These are phyloP conservation scores for Aspergillus sp. DNA, from an alignment of 2,329 filamentous ascomycete species.

Conservation along the genomic window DNA sequence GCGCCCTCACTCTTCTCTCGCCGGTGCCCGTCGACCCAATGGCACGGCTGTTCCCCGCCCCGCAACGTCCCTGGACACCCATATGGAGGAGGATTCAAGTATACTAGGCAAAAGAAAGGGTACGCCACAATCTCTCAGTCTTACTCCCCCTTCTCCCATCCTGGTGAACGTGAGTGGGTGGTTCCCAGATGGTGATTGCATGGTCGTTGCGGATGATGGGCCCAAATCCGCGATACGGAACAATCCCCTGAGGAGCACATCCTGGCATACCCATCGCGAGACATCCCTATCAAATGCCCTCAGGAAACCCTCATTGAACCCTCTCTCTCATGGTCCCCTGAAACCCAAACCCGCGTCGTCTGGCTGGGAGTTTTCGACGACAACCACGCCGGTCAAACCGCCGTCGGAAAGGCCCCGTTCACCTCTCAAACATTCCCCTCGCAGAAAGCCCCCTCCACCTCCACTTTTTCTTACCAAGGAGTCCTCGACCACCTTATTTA, in stretches of 20 bases:
- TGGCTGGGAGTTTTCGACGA: slow-evolving; percentile 17
- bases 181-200: neutral
- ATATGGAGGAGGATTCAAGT: slow-evolving; percentile 36
- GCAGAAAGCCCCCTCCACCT: slow-evolving; percentile 34
- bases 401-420: slow-evolving; percentile 18
- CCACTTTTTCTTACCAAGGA: slow-evolving; percentile 64
- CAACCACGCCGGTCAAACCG: slow-evolving; percentile 39
- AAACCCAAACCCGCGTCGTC: slow-evolving; percentile 3
- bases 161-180: slow-evolving; percentile 1
- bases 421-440: slow-evolving; percentile 35
- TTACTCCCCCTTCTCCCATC: slow-evolving; percentile 23
- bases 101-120: slow-evolving; percentile 51
- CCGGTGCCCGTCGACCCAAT: slow-evolving; percentile 50
- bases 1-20: slow-evolving; percentile 55
- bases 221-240: neutral
- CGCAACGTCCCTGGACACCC: slow-evolving; percentile 43
- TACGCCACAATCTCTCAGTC: slow-evolving; percentile 44
- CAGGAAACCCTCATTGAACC: neutral
- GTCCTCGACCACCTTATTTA: slow-evolving; percentile 68
- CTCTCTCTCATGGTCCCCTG: slow-evolving; percentile 2
- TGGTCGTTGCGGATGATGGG: neutral
- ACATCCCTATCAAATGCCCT: slow-evolving; percentile 7
- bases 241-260: neutral
- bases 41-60: slow-evolving; percentile 42
- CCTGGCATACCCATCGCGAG: neutral